These are phyloP conservation scores for Chaetothyriales sp. DNA, from an alignment of 2,329 filamentous ascomycete species.

Conservation along the genomic window DNA sequence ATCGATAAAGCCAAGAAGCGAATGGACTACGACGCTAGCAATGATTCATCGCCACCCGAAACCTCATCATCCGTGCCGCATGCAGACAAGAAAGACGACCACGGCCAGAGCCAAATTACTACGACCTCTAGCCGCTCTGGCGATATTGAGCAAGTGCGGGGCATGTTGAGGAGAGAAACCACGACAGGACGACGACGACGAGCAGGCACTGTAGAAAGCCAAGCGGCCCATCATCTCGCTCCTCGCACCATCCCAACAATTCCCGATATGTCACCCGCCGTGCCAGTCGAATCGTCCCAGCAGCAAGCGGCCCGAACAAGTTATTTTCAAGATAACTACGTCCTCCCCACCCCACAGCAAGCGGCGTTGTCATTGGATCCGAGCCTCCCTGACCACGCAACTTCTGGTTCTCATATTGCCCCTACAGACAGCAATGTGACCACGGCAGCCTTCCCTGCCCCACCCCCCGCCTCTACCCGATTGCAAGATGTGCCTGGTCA, in stretches of 20 bases:
- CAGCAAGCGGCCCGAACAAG: conserved; percentile 5
- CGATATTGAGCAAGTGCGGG: conserved; percentile 15
- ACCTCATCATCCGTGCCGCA: neutral
- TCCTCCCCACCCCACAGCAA: conserved; percentile 5
- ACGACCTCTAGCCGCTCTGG: conserved; percentile 14
- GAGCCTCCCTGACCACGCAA: neutral
- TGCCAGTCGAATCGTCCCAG: conserved; percentile 3
- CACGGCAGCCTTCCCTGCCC: neutral
- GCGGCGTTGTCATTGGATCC: neutral
- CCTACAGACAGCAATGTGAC: neutral
- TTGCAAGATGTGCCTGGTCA: conserved; percentile 1
- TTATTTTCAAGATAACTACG: conserved; percentile 14
- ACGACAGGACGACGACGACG: conserved; percentile 27
- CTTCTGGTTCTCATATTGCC: neutral
- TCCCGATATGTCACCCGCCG: conserved; percentile 9
- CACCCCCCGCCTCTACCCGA: neutral
- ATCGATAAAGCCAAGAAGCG: conserved; percentile 50
- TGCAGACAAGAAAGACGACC: conserved; percentile 1
- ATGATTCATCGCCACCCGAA: neutral
- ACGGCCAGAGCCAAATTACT: neutral
- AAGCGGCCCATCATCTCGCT: conserved; percentile 1
- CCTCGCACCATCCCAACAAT: conserved; percentile 12
- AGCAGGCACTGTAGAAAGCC: conserved; percentile 8
- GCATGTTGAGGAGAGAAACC: conserved; percentile 22
- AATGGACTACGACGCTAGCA: conserved; percentile 24